These are phyloP conservation scores for Mycena floridula DNA, from an alignment of 768 basidiomycete species.

Conservation along the genomic window DNA sequence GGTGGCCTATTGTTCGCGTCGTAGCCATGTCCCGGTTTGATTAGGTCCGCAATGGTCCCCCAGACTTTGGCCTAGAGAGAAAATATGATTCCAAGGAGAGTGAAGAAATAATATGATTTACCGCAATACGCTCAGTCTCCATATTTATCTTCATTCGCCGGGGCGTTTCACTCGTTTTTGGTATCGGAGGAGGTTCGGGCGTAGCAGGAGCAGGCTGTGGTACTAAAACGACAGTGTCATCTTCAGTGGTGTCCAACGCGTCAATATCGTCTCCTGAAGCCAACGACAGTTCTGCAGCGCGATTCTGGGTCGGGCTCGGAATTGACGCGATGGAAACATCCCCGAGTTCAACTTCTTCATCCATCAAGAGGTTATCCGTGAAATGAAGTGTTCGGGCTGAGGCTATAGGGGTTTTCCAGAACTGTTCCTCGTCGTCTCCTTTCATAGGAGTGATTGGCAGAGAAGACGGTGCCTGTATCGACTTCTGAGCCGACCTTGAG, in stretches of 20 bases:
- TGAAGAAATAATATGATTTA: slow-evolving; percentile 24
- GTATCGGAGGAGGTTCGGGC: slow-evolving; percentile 1
- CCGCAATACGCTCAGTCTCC: slow-evolving; percentile 61
- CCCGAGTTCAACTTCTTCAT: slow-evolving; percentile 56
- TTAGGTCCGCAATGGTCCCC: slow-evolving; percentile 56
- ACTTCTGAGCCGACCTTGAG: slow-evolving; percentile 6
- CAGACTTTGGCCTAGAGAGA: slow-evolving; percentile 57
- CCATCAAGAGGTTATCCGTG: slow-evolving; percentile 51
- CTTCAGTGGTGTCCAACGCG: no score
- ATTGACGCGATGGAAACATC: slow-evolving; percentile 47
- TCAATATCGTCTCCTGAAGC: background rate
- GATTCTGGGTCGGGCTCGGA: slow-evolving; percentile 16
- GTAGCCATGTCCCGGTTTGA: slow-evolving; percentile 49
- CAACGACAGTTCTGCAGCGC: background rate
- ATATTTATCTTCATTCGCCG: slow-evolving; percentile 51
- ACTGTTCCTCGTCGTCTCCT: slow-evolving; percentile 39
- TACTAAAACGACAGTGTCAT: slow-evolving; percentile 11
- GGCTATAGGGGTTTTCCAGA: slow-evolving; percentile 57
- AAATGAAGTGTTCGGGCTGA: slow-evolving; percentile 57
- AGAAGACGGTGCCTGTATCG: slow-evolving; percentile 16
- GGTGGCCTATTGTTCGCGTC: slow-evolving; percentile 35
- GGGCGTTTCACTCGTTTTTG: slow-evolving; percentile 9
- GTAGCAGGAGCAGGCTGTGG: slow-evolving; percentile 2
- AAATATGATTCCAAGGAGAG: background rate
- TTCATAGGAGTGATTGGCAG: slow-evolving; percentile 7